These are phyloP conservation scores for Sugiyamaella lignohabitans DNA, from an alignment of 805 yeast species.

Conservation along the genomic window DNA sequence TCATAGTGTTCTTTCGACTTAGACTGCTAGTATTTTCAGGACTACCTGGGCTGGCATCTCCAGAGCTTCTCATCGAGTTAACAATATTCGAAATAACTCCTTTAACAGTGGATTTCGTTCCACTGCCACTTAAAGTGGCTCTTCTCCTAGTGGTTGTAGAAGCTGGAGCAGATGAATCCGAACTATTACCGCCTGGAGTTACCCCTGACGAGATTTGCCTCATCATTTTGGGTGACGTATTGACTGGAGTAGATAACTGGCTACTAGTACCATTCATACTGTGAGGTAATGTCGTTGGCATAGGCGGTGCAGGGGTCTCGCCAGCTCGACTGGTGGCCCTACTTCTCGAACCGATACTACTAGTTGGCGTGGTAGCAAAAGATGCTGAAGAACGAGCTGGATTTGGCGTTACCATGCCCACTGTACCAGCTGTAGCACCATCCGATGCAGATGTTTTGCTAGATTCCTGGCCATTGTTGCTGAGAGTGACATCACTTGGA, in stretches of 20 bases:
- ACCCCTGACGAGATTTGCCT: slow-evolving; percentile 1
- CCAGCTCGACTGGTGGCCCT: slow-evolving; percentile 22
- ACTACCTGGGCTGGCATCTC: slow-evolving; percentile 3
- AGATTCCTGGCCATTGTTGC: too few relatives aligned
- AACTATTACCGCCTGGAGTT: slow-evolving; percentile 5
- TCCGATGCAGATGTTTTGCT: too few relatives aligned
- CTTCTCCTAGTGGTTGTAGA: slow-evolving; percentile 14
- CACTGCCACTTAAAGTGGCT: slow-evolving; percentile 18
- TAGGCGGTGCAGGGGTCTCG: slow-evolving; percentile 9
- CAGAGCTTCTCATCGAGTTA: slow-evolving; percentile 17
- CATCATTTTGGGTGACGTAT: background rate
- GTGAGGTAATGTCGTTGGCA: background rate
- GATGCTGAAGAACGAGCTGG: slow-evolving; percentile 17
- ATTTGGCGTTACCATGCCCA: slow-evolving; percentile 5
- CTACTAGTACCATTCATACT: too few relatives aligned
- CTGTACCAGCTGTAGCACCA: background rate
- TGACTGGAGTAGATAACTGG: slow-evolving; percentile 4
- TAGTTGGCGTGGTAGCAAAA: slow-evolving; percentile 2
- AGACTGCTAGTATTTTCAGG: slow-evolving; percentile 2
- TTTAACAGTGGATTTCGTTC: slow-evolving; percentile 15
- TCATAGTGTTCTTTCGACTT: slow-evolving; percentile 2
- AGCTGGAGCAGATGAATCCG: slow-evolving; percentile 8
- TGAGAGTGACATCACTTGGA: too few relatives aligned
- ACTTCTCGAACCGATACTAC: slow-evolving; percentile 10
- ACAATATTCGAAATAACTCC: slow-evolving; percentile 24